These are phyloP conservation scores for Eutypa lata DNA, from an alignment of 2,329 filamentous ascomycete genomes.

Conservation along the genomic window DNA sequence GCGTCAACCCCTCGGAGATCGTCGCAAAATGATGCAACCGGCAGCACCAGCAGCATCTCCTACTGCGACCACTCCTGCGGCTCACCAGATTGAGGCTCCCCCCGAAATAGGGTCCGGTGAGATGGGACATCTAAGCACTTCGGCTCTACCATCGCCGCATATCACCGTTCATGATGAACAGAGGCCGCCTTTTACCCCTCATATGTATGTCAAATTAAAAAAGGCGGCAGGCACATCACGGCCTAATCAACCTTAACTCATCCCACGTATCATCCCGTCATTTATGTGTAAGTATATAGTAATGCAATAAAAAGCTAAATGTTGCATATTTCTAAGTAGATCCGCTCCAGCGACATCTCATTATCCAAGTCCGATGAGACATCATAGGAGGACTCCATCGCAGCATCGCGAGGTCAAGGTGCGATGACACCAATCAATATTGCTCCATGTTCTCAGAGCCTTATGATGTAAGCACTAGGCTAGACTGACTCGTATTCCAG, in stretches of 20 bases:
- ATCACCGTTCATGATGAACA: conserved; percentile 33
- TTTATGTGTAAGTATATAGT: not conserved
- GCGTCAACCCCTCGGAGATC: not conserved
- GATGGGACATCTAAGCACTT: conserved; percentile 9
- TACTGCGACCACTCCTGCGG: conserved; percentile 10
- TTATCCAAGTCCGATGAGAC: conserved; percentile 53
- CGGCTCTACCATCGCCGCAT: conserved; percentile 31
- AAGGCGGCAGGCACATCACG: conserved; percentile 1
- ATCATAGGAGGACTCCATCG: conserved; percentile 56
- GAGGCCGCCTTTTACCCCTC: conserved; percentile 33
- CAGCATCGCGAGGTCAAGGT: conserved; percentile 59
- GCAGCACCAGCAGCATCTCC: conserved; percentile 4
- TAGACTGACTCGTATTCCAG: conserved; percentile 37
- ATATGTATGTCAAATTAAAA: conserved; percentile 36
- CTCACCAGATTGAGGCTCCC: not conserved
- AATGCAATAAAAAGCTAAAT: conserved; percentile 3
- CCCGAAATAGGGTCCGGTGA: conserved; percentile 4
- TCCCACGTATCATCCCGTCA: not conserved
- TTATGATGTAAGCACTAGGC: conserved; percentile 4
- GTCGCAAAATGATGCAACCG: conserved; percentile 19
- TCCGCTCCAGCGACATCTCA: conserved; percentile 39
- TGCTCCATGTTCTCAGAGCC: not conserved
- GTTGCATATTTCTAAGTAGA: conserved; percentile 28
- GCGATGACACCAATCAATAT: conserved; percentile 1
- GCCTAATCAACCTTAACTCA: not conserved